Base-by-base conservation (phyloP, 768 basidiomycete genomes). In the Boletus rufocinnamomeus region DNA sequence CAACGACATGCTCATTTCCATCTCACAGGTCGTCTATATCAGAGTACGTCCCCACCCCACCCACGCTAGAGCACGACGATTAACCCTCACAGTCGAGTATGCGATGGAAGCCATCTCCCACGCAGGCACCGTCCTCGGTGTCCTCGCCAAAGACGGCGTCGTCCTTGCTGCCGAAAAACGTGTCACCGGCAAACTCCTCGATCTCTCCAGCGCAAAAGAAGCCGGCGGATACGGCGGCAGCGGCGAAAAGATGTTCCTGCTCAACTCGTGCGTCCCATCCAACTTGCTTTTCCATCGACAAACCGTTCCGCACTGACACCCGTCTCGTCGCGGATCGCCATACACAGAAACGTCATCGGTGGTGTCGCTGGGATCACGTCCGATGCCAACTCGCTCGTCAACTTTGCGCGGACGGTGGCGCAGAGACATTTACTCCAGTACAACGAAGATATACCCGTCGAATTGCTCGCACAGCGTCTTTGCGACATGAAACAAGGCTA, bases 101-200 rank as follows among this genome's bases (percentile, higher is more conserved):
- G 96, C 96, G 45, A 97, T 98, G 93, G 97, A 98, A 73, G 94
- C 95, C 58, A 98, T 98, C 80, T 97, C 95, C 30, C 91, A 95
- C 68, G 94, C 93, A 21, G 93, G 93, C 54, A 91, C 93, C 43
- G 94, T 96, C 46, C 84, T 96, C n/a, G 94, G 93, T 43, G 88
- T 95, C 56, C 82, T 95, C 30, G 93, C 94, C 30, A 89, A 86
- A 66, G 91, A 95, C 62, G 95, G 95, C 1, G 90, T 96, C 19
- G 92, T 96, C 10, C 80, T 96, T 3, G 95, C 92, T 0, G 95
- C 90, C 7, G 92, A 99, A 83, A 96, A 96, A 84, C 97, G 96
- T 76, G 95, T 98, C 32, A 98, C 97, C 0, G 95, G 95, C 45
- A 99, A 98, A 76, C 86, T 98, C 37, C 83, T 99, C 46, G 97